These are phyloP conservation scores for Bjerkandera adusta DNA, from an alignment of 1,284 basidiomycete genomes.

Conservation along the genomic window DNA sequence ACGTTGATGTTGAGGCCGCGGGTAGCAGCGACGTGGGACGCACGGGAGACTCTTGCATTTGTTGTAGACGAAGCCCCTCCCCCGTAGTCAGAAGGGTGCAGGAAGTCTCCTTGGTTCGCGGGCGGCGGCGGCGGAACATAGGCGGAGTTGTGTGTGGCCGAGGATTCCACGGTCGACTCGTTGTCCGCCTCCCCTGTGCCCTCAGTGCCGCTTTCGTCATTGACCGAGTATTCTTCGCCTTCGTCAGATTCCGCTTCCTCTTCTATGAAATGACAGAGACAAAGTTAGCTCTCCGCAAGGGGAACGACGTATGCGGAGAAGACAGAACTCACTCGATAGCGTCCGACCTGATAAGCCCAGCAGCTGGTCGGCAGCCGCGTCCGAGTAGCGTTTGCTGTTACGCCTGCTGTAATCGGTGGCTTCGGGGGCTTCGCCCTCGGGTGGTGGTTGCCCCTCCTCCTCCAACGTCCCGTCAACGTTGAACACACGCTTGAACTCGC, in stretches of 20 bases:
- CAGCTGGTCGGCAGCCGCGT: conserved; percentile 74
- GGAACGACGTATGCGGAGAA: conserved; percentile 13
- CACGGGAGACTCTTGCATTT: too few species aligned
- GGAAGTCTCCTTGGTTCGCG: conserved; percentile 14
- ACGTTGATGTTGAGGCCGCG: conserved; percentile 69
- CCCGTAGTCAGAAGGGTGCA: conserved; percentile 19
- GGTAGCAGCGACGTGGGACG: conserved; percentile 59
- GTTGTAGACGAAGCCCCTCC: conserved; percentile 20
- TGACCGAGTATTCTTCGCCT: conserved; percentile 59
- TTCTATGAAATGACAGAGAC: conserved; percentile 39
- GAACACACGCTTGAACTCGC: conserved; percentile 88
- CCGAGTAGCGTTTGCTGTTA: conserved; percentile 78
- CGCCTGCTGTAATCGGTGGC: conserved; percentile 45
- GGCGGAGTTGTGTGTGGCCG: conserved; percentile 42
- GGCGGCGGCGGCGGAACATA: conserved; percentile 17
- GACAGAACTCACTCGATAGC: conserved; percentile 49
- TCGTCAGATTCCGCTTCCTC: conserved; percentile 62
- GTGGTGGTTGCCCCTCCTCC: conserved; percentile 26
- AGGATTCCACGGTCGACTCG: conserved; percentile 48
- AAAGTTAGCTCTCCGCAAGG: conserved; percentile 16
- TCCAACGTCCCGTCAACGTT: conserved; percentile 55
- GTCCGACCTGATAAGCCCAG: conserved; percentile 70
- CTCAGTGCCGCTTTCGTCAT: conserved; percentile 71
- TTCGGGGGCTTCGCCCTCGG: conserved; percentile 35
- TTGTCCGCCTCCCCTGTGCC: conserved; percentile 48